These are phyloP conservation scores for Umbelopsis ramanniana DNA, from an alignment of 192 early-diverging fungal genomes.

Conservation along the genomic window DNA sequence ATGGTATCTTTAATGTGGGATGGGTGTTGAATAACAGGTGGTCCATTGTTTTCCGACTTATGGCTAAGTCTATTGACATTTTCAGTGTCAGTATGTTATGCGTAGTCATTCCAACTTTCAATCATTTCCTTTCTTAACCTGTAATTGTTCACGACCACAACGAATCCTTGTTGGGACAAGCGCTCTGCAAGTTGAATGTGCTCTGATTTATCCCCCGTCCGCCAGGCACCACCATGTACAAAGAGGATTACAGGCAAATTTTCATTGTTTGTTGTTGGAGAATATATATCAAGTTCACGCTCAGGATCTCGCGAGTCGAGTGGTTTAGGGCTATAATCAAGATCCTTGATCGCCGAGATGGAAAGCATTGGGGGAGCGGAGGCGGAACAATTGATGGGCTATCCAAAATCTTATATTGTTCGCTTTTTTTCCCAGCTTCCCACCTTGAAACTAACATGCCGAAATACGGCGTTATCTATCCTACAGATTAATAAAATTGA, in stretches of 20 bases:
- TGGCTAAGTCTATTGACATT: conserved; percentile 26
- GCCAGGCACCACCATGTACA: conserved; percentile 90
- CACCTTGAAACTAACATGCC: too few species aligned
- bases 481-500: too few species aligned
- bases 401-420: too few species aligned
- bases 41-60: conserved; percentile 30
- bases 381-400: too few species aligned
- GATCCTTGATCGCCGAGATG: background rate
- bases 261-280: conserved; percentile 34
- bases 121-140: conserved; percentile 45
- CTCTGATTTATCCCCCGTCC: conserved; percentile 72
- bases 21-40: conserved; percentile 61
- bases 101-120: background rate
- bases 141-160: conserved; percentile 79
- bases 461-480: too few species aligned
- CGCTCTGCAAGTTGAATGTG: conserved; percentile 53
- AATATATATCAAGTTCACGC: conserved; percentile 69
- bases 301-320: background rate
- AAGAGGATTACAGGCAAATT: conserved; percentile 65
- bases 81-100: background rate
- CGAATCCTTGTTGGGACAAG: conserved; percentile 52
- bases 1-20: conserved; percentile 69
- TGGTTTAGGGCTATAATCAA: background rate
- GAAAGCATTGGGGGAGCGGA: background rate
- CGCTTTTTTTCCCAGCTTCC: too few species aligned